These are phyloP conservation scores for Rhytidiadelphus loreus DNA, from an alignment of 225 moss, liverwort and hornwort genomes.

Conservation along the genomic window DNA sequence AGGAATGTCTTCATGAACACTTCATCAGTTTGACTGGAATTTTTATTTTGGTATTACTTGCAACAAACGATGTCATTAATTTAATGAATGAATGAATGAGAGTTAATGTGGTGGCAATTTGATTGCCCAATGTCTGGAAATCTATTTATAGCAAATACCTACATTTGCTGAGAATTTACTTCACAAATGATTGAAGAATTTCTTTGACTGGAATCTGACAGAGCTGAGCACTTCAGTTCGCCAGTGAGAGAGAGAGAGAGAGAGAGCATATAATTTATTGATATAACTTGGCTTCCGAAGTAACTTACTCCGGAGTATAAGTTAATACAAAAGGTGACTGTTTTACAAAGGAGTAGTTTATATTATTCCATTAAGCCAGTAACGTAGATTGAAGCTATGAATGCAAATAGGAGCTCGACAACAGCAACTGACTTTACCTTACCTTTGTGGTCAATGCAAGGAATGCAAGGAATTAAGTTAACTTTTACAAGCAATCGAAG, in stretches of 20 bases:
- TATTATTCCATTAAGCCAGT: neutral
- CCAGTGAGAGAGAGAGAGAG: too few relatives aligned
- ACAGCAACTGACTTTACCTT: too few relatives aligned
- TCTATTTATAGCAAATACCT: neutral
- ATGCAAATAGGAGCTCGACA: neutral
- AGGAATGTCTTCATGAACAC: neutral
- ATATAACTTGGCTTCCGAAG: neutral
- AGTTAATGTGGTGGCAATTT: neutral
- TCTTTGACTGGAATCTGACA: neutral
- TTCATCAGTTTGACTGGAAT: neutral
- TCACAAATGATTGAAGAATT: conserved; percentile 9
- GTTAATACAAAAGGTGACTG: too few relatives aligned
- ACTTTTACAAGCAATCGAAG: neutral
- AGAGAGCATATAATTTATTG: neutral
- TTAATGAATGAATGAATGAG: too few relatives aligned
- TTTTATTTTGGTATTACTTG: neutral
- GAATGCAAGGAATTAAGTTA: neutral
- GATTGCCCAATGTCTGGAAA: neutral
- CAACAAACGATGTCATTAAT: too few relatives aligned
- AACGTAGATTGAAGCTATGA: neutral
- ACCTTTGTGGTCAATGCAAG: neutral
- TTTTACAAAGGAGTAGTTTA: too few relatives aligned
- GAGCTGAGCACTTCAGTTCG: neutral
- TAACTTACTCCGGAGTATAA: too few relatives aligned
- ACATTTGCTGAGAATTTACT: neutral